Percentiles rank a stretch among this genome's conserved stretches.
These are phyloP conservation scores for Starmera dryadoides DNA, from an alignment of 805 yeast species.

Conservation along the genomic window DNA sequence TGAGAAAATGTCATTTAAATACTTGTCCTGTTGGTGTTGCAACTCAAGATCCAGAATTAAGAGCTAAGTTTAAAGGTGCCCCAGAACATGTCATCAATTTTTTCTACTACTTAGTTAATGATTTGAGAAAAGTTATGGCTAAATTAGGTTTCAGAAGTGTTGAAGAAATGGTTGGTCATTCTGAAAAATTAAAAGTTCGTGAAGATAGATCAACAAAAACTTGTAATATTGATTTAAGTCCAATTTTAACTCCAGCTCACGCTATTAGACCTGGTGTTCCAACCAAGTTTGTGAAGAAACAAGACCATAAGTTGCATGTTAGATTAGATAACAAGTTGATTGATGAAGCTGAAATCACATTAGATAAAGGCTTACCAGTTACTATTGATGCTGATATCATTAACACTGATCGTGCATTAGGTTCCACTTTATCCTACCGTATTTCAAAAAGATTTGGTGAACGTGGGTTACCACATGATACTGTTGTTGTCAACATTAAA, in stretches of 20 bases:
- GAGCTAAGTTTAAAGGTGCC: conserved; percentile 90
- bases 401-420: conserved; percentile 94
- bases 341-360: conserved; percentile 92
- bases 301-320: conserved; percentile 88
- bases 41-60: conserved; percentile 91
- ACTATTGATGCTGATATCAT: conserved; percentile 88
- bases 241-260: conserved; percentile 95
- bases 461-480: conserved; percentile 89
- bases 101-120: conserved; percentile 91
- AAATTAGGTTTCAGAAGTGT: conserved; percentile 89
- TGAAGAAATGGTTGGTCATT: conserved; percentile 97
- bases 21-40: conserved; percentile 99
- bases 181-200: conserved; percentile 81
- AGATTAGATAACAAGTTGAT: conserved; percentile 93
- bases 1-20: conserved; percentile 90
- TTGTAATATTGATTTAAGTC: conserved; percentile 84
- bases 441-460: conserved; percentile 92
- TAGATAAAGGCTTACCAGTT: conserved; percentile 93
- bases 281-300: conserved; percentile 84
- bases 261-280: conserved; percentile 95
- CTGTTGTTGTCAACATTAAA: conserved; percentile 82
- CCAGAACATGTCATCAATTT: conserved; percentile 98
- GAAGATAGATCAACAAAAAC: conserved; percentile 88
- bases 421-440: conserved; percentile 90
- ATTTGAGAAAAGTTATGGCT: conserved; percentile 90